Base-by-base conservation (phyloP, 2,329 filamentous ascomycete genomes). In the Penicillium nordicum region DNA sequence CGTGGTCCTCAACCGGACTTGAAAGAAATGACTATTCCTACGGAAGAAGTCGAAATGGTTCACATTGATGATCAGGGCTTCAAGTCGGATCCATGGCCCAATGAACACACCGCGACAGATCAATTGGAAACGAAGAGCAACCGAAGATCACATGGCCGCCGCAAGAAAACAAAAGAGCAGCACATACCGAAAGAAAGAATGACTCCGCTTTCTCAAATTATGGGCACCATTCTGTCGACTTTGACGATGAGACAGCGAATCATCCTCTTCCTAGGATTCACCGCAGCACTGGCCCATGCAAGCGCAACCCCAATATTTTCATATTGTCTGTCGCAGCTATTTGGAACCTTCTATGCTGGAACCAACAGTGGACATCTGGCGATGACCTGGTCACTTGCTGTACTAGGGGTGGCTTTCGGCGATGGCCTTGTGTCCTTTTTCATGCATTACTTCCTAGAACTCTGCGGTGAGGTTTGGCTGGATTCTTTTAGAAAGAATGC, bases 391-490 rank as follows among this genome's bases (percentile, higher is more conserved):
- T 87, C 90, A 0, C 72, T 92, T 14, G 78, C 79, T 1, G 84
- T 97, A 5, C 74, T 93, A 0, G 82, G 79, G 0, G 80, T 96
- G 5, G 87, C 90, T 0, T 64, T 86, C 12, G 67, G 81, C 0
- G 90, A 96, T 62, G 88, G 85, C 0, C 42, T 84, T 1, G 80
- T 86, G 14, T 84, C 82, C 0, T 93, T 87, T 40, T 69, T 81
- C 0, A 84, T 87, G 57, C 85, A 89, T 37, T 92, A 88, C 67
- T 74, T 89, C 9, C 80, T 95, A 6, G 91, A 96, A 61, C 76
- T 79, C 27, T 84, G 81, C 12, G 89, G 84, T 1, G 89, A 96
- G 67, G 71, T 80, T 0, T 97, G 93, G 93, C 81, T 92, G 14
- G 86, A 93, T 64, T 74, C 75, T 0, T 79, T 95, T 10, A 87